phyloP scores from a whole-genome alignment of 192 early-diverging fungal genomes.

The Umbelopsis ramanniana region DNA sequence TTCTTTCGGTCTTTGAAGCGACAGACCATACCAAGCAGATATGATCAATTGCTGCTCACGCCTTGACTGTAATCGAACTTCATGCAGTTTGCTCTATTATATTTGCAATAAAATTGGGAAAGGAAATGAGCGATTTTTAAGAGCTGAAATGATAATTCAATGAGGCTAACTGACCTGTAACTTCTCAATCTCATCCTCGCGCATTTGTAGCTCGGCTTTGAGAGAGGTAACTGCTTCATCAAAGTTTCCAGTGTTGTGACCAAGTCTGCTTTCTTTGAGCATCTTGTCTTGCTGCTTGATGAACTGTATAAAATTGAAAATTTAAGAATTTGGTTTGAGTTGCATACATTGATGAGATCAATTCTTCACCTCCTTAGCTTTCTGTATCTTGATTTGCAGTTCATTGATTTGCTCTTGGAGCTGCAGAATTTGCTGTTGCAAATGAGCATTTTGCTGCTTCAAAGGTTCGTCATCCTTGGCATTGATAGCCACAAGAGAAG shows the following conservation, averaged over 20 bases:
- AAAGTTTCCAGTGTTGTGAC: constrained; percentile 41
- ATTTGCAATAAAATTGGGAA: not conserved
- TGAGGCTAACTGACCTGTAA: constrained; percentile 30
- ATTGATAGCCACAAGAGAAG: constrained; percentile 38
- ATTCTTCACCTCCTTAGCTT: constrained; percentile 36
- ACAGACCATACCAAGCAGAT: constrained; percentile 78
- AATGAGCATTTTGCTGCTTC: constrained; percentile 52
- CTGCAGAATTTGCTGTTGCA: constrained; percentile 49
- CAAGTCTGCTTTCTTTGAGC: constrained; percentile 39
- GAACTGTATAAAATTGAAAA: constrained; percentile 25
- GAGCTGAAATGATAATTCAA: too few species aligned
- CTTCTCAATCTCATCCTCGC: constrained; percentile 50
- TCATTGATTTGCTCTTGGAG: constrained; percentile 43
- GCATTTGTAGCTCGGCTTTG: constrained; percentile 45
- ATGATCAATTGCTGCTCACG: constrained; percentile 83
- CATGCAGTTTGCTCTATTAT: constrained; percentile 65
- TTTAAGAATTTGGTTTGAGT: not conserved
- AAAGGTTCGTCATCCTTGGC: constrained; percentile 60
- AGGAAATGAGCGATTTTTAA: not conserved
- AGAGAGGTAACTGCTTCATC: constrained; percentile 64
- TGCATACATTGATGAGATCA: not conserved
- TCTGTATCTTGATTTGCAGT: constrained; percentile 36
- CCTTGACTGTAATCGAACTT: constrained; percentile 70
- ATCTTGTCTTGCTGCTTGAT: constrained; percentile 43
- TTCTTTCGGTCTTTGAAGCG: constrained; percentile 41